phyloP scores from a whole-genome alignment of 768 basidiomycete species.

The Auricularia sp. region DNA sequence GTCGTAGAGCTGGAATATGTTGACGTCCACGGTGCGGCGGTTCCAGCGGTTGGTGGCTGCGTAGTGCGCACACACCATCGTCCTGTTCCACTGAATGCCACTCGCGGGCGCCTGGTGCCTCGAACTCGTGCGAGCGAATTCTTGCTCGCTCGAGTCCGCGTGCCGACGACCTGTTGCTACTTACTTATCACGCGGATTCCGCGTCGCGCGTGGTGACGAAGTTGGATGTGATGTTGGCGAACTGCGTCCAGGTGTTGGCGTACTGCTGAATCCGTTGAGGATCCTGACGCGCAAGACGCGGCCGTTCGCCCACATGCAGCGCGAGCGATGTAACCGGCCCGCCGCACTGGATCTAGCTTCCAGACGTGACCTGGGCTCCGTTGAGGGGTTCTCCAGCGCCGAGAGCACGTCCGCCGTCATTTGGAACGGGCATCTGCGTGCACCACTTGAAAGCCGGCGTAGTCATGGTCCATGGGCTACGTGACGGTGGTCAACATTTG shows the following conservation, averaged over 20 bases:
- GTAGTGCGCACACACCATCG: too few relatives aligned
- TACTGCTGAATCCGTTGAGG: background rate
- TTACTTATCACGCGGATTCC: background rate
- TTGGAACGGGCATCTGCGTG: background rate
- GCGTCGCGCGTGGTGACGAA: background rate
- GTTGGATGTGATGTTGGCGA: background rate
- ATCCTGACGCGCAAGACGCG: background rate
- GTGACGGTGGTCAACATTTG: too few relatives aligned
- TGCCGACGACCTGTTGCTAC: too few relatives aligned
- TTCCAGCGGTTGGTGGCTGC: too few relatives aligned
- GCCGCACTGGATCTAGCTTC: too few relatives aligned
- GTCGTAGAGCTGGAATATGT: too few relatives aligned
- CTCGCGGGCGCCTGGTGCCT: background rate
- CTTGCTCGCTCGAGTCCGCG: background rate
- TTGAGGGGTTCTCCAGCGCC: background rate
- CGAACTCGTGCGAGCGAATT: constrained; percentile 16
- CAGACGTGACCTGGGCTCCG: background rate
- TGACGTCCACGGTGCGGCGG: too few relatives aligned
- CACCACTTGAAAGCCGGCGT: background rate
- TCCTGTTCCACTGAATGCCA: too few relatives aligned
- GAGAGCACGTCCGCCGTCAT: background rate
- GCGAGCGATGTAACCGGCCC: background rate
- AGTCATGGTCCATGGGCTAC: too few relatives aligned
- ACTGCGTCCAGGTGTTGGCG: background rate
- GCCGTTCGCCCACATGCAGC: background rate